Conservation (phyloP, 1,284 basidiomycete species). For the Tilletia indica region DNA sequence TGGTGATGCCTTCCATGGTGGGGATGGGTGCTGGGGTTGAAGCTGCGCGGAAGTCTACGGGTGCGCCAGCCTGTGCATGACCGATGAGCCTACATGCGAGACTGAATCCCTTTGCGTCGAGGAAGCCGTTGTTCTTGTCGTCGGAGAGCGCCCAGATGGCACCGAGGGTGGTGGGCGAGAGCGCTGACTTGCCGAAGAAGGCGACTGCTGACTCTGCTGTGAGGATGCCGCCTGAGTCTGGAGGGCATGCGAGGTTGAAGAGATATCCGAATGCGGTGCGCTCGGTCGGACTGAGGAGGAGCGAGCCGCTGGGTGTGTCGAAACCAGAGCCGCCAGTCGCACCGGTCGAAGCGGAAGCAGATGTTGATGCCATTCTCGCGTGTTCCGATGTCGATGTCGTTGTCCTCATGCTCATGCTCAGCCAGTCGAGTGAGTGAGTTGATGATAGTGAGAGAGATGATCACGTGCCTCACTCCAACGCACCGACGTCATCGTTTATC, state of each 20-base stretch:
- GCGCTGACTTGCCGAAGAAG: slow-evolving; percentile 52
- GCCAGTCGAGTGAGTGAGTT: background rate
- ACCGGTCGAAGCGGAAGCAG: background rate
- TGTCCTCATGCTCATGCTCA: background rate
- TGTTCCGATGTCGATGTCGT: background rate
- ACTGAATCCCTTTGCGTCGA: slow-evolving; percentile 63
- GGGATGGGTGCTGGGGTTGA: slow-evolving; percentile 70
- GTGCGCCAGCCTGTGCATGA: slow-evolving; percentile 79
- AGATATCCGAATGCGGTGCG: slow-evolving; percentile 48
- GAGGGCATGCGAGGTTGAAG: slow-evolving; percentile 49
- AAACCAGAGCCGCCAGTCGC: background rate
- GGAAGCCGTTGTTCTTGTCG: slow-evolving; percentile 61
- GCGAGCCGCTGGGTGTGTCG: background rate
- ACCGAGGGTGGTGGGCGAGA: slow-evolving; percentile 63
- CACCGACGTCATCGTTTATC: too few species aligned
- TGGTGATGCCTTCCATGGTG: slow-evolving; percentile 70
- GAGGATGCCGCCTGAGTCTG: slow-evolving; percentile 42
- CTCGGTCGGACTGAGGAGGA: slow-evolving; percentile 34
- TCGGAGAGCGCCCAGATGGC: slow-evolving; percentile 94
- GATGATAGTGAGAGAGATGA: background rate
- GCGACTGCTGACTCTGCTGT: slow-evolving; percentile 51
- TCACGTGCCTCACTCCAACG: slow-evolving; percentile 1
- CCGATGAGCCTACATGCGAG: slow-evolving; percentile 86
- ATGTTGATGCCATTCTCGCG: background rate
- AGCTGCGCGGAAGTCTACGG: slow-evolving; percentile 60